Conservation (phyloP, 305 asterid species). For the Withania somnifera region DNA sequence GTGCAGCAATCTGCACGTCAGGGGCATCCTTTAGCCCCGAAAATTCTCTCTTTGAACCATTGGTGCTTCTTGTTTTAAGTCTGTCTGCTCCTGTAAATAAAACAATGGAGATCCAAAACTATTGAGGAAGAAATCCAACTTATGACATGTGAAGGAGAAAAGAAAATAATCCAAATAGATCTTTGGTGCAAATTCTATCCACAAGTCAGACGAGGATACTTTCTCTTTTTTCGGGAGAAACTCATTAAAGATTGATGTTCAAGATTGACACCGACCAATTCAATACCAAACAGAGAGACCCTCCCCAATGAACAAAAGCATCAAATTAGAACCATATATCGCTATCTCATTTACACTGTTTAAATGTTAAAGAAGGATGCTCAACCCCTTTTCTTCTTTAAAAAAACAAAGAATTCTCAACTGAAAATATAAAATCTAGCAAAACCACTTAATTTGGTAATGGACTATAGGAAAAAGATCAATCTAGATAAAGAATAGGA, state of each 20-base stretch:
- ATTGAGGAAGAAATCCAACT: not conserved
- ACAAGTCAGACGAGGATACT: not conserved
- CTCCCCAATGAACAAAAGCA: conserved; percentile 5
- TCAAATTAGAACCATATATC: not conserved
- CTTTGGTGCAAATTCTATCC: not conserved
- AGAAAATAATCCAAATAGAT: not conserved
- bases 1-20: conserved; percentile 78
- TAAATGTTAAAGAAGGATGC: no score
- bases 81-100: conserved; percentile 65
- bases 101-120: not conserved
- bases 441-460: no score
- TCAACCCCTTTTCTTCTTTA: no score
- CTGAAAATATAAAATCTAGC: no score
- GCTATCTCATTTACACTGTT: no score
- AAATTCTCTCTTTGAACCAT: conserved; percentile 46
- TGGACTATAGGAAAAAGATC: not conserved
- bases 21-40: conserved; percentile 45
- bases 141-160: not conserved
- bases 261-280: conserved; percentile 3
- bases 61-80: conserved; percentile 46
- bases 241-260: not conserved
- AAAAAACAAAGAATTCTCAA: no score
- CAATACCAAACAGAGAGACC: not conserved
- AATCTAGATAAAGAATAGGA: no score
- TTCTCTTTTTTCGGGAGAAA: not conserved